Percentiles rank a stretch among this genome's conserved stretches.
phyloP scores from a whole-genome alignment of 345 rosid species.

The Erucastrum elatum region DNA sequence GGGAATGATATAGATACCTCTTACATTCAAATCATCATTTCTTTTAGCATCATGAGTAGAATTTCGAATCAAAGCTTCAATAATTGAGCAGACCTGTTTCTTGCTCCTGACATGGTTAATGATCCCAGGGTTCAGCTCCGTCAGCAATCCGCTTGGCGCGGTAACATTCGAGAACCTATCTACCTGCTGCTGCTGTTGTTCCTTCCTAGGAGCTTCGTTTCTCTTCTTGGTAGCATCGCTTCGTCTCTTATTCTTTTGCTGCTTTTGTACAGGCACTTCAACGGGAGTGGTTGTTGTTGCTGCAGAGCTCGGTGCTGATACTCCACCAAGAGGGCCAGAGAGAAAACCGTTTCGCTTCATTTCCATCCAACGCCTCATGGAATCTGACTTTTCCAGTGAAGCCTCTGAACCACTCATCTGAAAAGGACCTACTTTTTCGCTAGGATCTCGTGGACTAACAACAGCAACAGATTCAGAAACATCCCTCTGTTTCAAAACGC shows the following conservation, averaged over 20 bases:
- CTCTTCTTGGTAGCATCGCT: conserved; percentile 50
- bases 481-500: conserved; percentile 43
- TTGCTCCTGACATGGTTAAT: conserved; percentile 85
- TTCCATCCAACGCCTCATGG: conserved; percentile 78
- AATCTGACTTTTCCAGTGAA: conserved; percentile 57
- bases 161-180: conserved; percentile 82
- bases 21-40: conserved; percentile 48
- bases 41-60: conserved; percentile 30
- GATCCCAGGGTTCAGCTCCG: conserved; percentile 87
- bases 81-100: conserved; percentile 88
- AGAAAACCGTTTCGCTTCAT: conserved; percentile 93
- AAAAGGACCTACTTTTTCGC: conserved; percentile 23
- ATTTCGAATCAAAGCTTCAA: conserved; percentile 72
- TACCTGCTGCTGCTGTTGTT: conserved; percentile 55
- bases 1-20: conserved; percentile 38
- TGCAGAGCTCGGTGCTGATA: conserved; percentile 45
- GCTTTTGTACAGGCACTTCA: conserved; percentile 51
- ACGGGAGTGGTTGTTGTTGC: conserved; percentile 50
- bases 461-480: conserved; percentile 58
- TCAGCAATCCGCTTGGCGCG: conserved; percentile 89
- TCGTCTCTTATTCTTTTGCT: conserved; percentile 64
- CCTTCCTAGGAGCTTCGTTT: conserved; percentile 32
- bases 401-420: conserved; percentile 35
- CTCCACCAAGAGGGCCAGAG: conserved; percentile 69
- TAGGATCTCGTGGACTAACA: conserved; percentile 45